Percentiles rank a stretch among this genome's conserved stretches.
Evolutionary conservation across 257 asterid species (phyloP).

Genomic region (Fraxinus cuspidata): DNA sequence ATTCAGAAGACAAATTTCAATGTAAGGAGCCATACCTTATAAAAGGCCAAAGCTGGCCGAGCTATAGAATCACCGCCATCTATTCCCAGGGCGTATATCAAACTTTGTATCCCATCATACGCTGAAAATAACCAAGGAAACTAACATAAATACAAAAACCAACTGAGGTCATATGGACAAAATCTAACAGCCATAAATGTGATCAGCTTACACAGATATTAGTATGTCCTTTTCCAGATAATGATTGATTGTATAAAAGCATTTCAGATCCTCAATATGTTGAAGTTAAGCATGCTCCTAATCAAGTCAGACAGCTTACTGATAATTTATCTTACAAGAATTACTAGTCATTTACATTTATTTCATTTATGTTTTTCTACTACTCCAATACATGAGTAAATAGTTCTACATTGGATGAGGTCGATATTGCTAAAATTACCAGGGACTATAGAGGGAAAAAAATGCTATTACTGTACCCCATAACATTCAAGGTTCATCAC

Average conservation of each 20-base stretch:
- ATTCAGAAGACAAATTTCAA: slow-evolving; percentile 13
- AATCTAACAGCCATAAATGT: background rate
- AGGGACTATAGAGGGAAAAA: slow-evolving; percentile 1
- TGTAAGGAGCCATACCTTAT: slow-evolving; percentile 42
- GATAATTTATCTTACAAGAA: slow-evolving; percentile 11
- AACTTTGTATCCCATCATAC: slow-evolving; percentile 36
- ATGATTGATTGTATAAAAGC: background rate
- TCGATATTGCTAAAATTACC: background rate
- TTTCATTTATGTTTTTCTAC: slow-evolving; percentile 3
- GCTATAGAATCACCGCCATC: slow-evolving; percentile 71
- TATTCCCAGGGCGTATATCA: slow-evolving; percentile 48
- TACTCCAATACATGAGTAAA: background rate
- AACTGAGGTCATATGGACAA: background rate
- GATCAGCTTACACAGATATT: background rate
- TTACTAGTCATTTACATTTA: slow-evolving; percentile 10
- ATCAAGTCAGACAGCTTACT: slow-evolving; percentile 4
- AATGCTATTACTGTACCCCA: background rate
- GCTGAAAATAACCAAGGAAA: slow-evolving; percentile 46
- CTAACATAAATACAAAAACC: slow-evolving; percentile 7
- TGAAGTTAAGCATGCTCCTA: slow-evolving; percentile 4
- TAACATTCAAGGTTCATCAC: background rate
- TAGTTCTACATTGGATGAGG: slow-evolving; percentile 1
- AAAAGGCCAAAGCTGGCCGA: slow-evolving; percentile 47
- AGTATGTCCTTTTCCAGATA: background rate
- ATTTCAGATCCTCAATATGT: slow-evolving; percentile 1